Base-by-base conservation (phyloP, 306 rosid species). In the Quercus rubra region DNA sequence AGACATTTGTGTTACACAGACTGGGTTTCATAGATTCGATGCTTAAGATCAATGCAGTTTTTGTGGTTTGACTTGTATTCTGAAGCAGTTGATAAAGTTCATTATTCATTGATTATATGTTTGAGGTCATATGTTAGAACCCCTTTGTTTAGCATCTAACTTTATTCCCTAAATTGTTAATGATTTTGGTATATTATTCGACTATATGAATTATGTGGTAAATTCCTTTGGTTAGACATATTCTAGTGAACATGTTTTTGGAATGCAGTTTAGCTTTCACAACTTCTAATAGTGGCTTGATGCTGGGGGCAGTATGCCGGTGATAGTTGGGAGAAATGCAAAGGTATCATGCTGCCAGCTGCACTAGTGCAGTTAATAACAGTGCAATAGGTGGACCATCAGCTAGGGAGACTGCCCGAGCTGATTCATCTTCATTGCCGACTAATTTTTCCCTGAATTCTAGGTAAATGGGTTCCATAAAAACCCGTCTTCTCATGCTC, bases 311-410 rank as follows among this genome's bases (percentile, higher is more conserved):
- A 94, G 93, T 88, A 92, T 94, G 97, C 97, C 71, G 92, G 86
- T 87, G 81, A 91, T 87, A 89, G 91, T 88, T 85, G 74, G 93
- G 87, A 90, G 94, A 88, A 86, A 94, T 94, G 97, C 97, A 92
- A 77, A 88, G 94, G 97, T 86, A 89, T 92, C 97, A 87, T 87
- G 79, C 86, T 88, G 83, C 90, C 77, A 79, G 94, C 92, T 88
- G 94, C 94, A 81, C 92, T 90, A 82, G 97, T 94, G 97, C 98
- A 92, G 94, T 94, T 83, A 91, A 89, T 74, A 91, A 87, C 89
- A 87, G 80, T 85, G 80, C 88, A 64, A 79, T 89, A 78, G 92
- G 97, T 33, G 92, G 97, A 70, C 82, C 93, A 71, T 91, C 98
- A 19, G 86, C 89, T 61, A 88, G 97, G 92, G 97, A 94, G 81